Conservation (phyloP, 306 rosid species). For the Psophocarpus tetragonolobus region DNA sequence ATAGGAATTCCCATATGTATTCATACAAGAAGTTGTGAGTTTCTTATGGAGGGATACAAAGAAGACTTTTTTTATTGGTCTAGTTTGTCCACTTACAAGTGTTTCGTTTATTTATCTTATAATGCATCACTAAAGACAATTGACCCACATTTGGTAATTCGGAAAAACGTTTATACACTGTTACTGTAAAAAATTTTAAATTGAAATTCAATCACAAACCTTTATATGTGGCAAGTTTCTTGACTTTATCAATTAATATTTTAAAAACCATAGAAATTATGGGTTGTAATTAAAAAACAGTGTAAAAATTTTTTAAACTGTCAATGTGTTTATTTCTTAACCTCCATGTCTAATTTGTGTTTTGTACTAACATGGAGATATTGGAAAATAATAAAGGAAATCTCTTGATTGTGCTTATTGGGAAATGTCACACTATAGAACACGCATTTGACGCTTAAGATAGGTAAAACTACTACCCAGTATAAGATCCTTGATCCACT, state of each 20-base stretch:
- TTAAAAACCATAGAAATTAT: no score
- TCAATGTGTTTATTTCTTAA: not conserved
- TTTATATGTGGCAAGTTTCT: no score
- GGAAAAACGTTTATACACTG: no score
- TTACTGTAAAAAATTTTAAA: no score
- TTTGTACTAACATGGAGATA: not conserved
- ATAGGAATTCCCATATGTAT: not conserved
- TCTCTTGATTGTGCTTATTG: not conserved
- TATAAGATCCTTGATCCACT: constrained; percentile 30
- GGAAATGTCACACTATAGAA: not conserved
- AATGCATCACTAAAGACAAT: constrained; percentile 5
- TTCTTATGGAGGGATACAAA: constrained; percentile 13
- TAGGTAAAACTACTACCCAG: constrained; percentile 31
- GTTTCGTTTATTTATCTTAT: constrained; percentile 9
- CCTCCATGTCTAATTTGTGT: not conserved
- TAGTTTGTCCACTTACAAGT: not conserved
- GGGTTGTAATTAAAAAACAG: no score
- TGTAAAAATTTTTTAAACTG: no score
- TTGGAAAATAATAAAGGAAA: not conserved
- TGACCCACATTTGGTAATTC: not conserved
- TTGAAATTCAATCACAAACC: no score
- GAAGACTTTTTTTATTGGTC: not conserved
- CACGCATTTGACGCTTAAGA: not conserved
- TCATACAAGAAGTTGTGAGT: not conserved
- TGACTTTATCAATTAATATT: no score